Conservation (phyloP, 305 asterid species). For the Fraxinus velutina region DNA sequence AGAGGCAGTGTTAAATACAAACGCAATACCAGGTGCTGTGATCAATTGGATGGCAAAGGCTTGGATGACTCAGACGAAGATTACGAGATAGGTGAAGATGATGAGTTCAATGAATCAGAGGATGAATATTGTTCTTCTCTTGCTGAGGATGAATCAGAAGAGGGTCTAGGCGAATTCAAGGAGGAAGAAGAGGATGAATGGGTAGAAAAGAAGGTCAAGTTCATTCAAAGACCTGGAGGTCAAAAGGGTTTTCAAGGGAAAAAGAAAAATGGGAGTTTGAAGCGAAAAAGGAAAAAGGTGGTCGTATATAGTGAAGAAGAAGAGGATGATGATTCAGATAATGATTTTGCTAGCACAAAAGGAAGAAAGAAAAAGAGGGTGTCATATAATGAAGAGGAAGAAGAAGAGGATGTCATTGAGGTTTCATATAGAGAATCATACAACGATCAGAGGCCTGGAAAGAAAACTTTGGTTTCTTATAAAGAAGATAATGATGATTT, state of each 20-base stretch:
- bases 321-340: not conserved
- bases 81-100: conserved; percentile 64
- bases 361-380: conserved; percentile 27
- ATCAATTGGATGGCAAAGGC: conserved; percentile 29
- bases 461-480: conserved; percentile 24
- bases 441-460: not conserved
- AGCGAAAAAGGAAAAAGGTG: conserved; percentile 32
- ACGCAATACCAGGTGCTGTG: conserved; percentile 45
- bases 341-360: not conserved
- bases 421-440: not conserved
- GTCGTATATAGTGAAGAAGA: not conserved
- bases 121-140: conserved; percentile 69
- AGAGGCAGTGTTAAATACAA: conserved; percentile 43
- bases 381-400: conserved; percentile 33
- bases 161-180: conserved; percentile 37
- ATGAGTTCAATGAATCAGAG: conserved; percentile 58
- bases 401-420: not conserved
- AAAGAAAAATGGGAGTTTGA: conserved; percentile 36
- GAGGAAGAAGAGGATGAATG: conserved; percentile 30
- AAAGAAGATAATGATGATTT: conserved; percentile 35
- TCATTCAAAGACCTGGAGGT: conserved; percentile 28
- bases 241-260: conserved; percentile 31
- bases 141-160: conserved; percentile 66
- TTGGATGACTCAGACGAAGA: conserved; percentile 94
- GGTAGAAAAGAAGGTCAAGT: conserved; percentile 45